phyloP scores from a whole-genome alignment of 495 filamentous ascomycete species.

The Cercophora samala region DNA sequence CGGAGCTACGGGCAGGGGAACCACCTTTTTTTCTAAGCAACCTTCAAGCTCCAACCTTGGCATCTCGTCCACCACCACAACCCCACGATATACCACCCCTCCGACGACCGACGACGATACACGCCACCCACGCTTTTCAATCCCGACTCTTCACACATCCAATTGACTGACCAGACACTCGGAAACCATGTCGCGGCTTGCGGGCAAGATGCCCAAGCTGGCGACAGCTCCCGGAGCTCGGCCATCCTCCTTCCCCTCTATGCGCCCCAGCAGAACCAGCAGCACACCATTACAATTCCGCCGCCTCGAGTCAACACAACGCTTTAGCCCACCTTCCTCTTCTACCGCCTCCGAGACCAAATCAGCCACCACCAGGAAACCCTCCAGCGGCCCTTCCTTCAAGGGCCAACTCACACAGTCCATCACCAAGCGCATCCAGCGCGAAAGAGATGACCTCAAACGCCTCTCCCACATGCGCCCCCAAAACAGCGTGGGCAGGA shows the following conservation, averaged over 20 bases:
- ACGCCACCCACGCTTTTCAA: neutral
- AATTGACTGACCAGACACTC: constrained; percentile 32
- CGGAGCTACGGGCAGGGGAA: neutral
- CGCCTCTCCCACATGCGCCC: constrained; percentile 58
- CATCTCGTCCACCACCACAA: neutral
- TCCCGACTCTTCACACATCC: neutral
- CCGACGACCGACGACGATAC: neutral
- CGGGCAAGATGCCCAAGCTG: constrained; percentile 29
- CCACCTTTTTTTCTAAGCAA: neutral
- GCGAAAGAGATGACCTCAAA: constrained; percentile 68
- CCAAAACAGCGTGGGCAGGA: constrained; percentile 51
- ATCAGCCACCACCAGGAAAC: constrained; percentile 12
- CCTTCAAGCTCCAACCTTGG: neutral
- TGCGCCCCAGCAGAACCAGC: constrained; percentile 12
- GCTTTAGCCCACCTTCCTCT: neutral
- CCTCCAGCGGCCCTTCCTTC: constrained; percentile 53
- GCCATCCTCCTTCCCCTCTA: constrained; percentile 10
- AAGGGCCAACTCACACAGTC: constrained; percentile 85
- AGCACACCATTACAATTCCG: neutral
- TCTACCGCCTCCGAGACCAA: constrained; percentile 5
- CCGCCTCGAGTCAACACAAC: neutral
- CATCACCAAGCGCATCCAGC: constrained; percentile 68
- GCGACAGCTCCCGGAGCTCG: constrained; percentile 11
- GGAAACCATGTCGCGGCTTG: constrained; percentile 33
- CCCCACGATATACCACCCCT: neutral